A percentile compares a stretch with the other conserved stretches of the same genome.
Evolutionary conservation across 2,329 filamentous ascomycete genomes (phyloP).

Genomic region (Reticulascus tulasneorum): DNA sequence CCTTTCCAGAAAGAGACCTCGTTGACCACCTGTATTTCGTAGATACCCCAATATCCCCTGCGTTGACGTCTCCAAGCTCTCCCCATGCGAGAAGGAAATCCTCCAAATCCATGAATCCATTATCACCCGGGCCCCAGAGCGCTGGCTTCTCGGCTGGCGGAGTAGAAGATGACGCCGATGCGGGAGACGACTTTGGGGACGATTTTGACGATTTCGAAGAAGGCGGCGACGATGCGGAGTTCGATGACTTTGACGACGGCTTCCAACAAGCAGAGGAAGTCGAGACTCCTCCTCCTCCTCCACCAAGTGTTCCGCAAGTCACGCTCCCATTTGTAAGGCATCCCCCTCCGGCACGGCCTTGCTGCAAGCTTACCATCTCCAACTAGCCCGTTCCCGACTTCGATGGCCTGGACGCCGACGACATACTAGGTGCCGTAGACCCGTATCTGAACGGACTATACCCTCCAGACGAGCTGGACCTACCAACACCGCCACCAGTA

Average conservation of each 20-base stretch:
- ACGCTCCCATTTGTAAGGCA: constrained; percentile 42
- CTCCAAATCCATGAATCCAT: constrained; percentile 21
- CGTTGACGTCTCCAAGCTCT: constrained; percentile 23
- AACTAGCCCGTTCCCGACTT: constrained; percentile 64
- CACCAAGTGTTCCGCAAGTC: constrained; percentile 28
- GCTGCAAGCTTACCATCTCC: constrained; percentile 21
- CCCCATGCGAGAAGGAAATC: constrained; percentile 27
- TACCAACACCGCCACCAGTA: constrained; percentile 46
- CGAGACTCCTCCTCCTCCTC: constrained; percentile 22
- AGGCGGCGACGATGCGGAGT: constrained; percentile 51
- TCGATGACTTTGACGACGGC: constrained; percentile 69
- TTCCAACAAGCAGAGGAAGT: constrained; percentile 59
- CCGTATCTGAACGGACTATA: constrained; percentile 67
- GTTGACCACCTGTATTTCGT: constrained; percentile 25
- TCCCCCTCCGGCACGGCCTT: too few relatives aligned
- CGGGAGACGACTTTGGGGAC: constrained; percentile 50
- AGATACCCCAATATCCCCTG: constrained; percentile 27
- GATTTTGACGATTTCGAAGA: constrained; percentile 63
- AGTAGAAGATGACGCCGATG: constrained; percentile 24
- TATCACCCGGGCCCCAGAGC: constrained; percentile 8
- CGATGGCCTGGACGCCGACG: constrained; percentile 55
- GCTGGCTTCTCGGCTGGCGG: constrained; percentile 19
- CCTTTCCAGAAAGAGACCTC: constrained; percentile 15
- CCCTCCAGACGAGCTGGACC: constrained; percentile 50
- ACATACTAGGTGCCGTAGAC: constrained; percentile 57